phyloP scores from a whole-genome alignment of 768 basidiomycete genomes.

The Tulasnella sp. region DNA sequence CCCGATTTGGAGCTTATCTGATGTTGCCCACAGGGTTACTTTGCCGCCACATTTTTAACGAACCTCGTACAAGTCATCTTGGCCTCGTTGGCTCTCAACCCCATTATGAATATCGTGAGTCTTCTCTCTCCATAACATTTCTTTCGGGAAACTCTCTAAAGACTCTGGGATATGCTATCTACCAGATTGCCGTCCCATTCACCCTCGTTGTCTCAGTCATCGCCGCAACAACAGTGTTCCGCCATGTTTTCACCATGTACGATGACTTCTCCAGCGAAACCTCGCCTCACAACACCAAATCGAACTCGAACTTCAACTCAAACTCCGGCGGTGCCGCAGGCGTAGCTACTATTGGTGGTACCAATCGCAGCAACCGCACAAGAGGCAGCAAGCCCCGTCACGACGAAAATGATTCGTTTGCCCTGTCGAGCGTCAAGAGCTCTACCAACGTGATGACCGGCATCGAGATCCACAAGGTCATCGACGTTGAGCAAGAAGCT shows the following conservation, averaged over 20 bases:
- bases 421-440: neutral
- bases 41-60: slow-evolving; percentile 7
- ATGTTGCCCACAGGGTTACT: slow-evolving; percentile 1
- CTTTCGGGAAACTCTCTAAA: too few relatives aligned
- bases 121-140: neutral
- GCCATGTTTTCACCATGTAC: slow-evolving; percentile 14
- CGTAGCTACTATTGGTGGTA: slow-evolving; percentile 3
- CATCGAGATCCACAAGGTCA: neutral
- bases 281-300: neutral
- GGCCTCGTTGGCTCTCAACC: neutral
- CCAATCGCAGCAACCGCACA: neutral
- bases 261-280: slow-evolving; percentile 9
- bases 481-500: slow-evolving; percentile 1
- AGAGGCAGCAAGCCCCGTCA: neutral
- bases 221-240: slow-evolving; percentile 12
- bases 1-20: neutral
- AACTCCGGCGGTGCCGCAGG: neutral
- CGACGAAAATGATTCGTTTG: neutral
- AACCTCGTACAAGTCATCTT: slow-evolving; percentile 7
- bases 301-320: neutral
- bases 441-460: neutral
- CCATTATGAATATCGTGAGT: slow-evolving; percentile 13
- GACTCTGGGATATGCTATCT: too few relatives aligned
- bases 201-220: slow-evolving; percentile 14
- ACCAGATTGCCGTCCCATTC: slow-evolving; percentile 10